Evolutionary conservation across 2,329 filamentous ascomycete species (phyloP), one percentile per base, ranked within the genome.

Genomic region (Fusarium hainanense): DNA sequence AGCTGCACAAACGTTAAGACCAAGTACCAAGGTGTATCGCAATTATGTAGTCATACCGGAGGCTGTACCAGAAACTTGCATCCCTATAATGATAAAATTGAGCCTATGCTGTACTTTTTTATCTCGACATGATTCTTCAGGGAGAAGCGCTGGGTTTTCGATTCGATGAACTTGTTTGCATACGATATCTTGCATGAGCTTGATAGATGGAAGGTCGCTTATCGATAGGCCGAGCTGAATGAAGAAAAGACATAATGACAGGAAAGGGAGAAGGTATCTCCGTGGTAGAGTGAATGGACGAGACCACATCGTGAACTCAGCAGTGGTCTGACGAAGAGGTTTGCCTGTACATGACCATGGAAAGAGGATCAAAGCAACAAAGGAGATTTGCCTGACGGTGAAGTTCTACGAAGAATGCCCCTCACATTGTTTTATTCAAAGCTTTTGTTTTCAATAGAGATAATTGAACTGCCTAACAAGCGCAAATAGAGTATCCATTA

Each of bases 151-250:
- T n/a, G 58, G 51, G 4, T 28, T 44, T 3, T 48, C 28, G 6
- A 63, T 13, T 11, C 32, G 49, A 18, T 58, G 55, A 25, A 68
- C 25, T 6, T 60, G 41, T 40, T 70, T 72, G 65, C 70, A 77
- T 9, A 76, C 59, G 11, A 75, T 72, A 41, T 74, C 61, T 42
- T 77, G 75, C 58, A 74, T 66, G 10, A 75, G 32, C 48, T 65
- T 75, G 9, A 65, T 52, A 13, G 65, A 71, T 1, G 75, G 67
- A 2, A 74, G 58, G 12, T 73, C 69, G 32, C 69, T 65, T 20
- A 76, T 40, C 7, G 73, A 72, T 21, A 77, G 61, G 6, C 73
- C 67, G 5, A 77, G 46, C 20, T 77, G 74, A 50, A 75, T 62
- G 55, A 68, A 21, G 55, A 77, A 75, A 21, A 77, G 64, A 13